Conservation (phyloP, 2,329 filamentous ascomycete genomes). For the Exophiala spinifera region DNA sequence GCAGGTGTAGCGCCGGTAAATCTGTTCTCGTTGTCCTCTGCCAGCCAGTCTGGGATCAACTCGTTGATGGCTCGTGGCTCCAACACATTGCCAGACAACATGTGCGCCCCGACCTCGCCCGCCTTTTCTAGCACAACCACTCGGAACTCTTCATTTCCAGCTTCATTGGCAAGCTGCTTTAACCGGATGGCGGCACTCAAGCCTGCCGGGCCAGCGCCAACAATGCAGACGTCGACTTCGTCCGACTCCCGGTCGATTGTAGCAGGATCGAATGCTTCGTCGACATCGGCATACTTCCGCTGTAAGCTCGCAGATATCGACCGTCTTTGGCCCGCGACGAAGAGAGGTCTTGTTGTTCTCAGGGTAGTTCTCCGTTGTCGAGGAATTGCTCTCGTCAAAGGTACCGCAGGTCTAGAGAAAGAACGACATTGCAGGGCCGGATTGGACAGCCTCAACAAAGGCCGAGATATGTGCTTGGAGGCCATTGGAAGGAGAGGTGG, state of each 20-base stretch:
- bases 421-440: slow-evolving; percentile 33
- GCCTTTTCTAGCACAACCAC: slow-evolving; percentile 93
- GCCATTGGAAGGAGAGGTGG: slow-evolving; percentile 34
- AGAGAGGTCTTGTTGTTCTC: slow-evolving; percentile 21
- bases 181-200: slow-evolving; percentile 88
- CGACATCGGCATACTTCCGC: slow-evolving; percentile 40
- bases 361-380: slow-evolving; percentile 12
- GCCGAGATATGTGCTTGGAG: slow-evolving; percentile 40
- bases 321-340: slow-evolving; percentile 36
- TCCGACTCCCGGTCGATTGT: slow-evolving; percentile 82
- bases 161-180: slow-evolving; percentile 92
- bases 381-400: slow-evolving; percentile 10
- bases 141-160: slow-evolving; percentile 92
- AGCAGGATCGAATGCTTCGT: slow-evolving; percentile 62
- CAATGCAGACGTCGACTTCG: slow-evolving; percentile 92
- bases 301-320: slow-evolving; percentile 45
- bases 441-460: slow-evolving; percentile 43
- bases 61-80: slow-evolving; percentile 85
- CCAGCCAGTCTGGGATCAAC: slow-evolving; percentile 88
- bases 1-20: slow-evolving; percentile 87
- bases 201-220: slow-evolving; percentile 88
- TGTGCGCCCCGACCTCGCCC: slow-evolving; percentile 90
- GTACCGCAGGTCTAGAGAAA: slow-evolving; percentile 21
- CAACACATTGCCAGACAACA: slow-evolving; percentile 92
- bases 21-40: slow-evolving; percentile 79